Evolutionary conservation across 164 flowering plant species (phyloP).

Genomic region (Taxillus chinensis): DNA sequence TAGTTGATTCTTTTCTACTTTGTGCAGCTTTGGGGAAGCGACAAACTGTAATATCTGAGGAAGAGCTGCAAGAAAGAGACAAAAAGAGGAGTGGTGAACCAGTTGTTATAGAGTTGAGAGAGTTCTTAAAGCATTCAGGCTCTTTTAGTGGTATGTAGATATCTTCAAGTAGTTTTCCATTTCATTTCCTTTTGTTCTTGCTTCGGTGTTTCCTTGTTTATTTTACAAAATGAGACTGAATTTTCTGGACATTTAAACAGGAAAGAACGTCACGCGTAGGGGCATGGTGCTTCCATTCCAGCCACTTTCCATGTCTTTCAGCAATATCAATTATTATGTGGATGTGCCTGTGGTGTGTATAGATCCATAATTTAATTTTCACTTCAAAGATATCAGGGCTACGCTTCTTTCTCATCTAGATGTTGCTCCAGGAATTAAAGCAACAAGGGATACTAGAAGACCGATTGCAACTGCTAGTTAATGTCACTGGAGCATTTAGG

Average conservation of each 20-base stretch:
- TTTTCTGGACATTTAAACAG: slow-evolving; percentile 21
- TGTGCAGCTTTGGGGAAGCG: slow-evolving; percentile 65
- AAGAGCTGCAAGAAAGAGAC: slow-evolving; percentile 53
- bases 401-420: slow-evolving; percentile 6
- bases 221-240: not conserved
- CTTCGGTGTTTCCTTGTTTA: not conserved
- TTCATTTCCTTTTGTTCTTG: not conserved
- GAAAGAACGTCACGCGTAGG: slow-evolving; percentile 43
- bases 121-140: slow-evolving; percentile 57
- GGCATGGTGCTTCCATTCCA: slow-evolving; percentile 99
- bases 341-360: slow-evolving; percentile 74
- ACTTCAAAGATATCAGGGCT: not conserved
- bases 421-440: slow-evolving; percentile 65
- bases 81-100: slow-evolving; percentile 42
- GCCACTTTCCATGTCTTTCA: slow-evolving; percentile 88
- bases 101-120: slow-evolving; percentile 50
- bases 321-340: slow-evolving; percentile 81
- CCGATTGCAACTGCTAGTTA: slow-evolving; percentile 63
- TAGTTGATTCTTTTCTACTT: slow-evolving; percentile 5
- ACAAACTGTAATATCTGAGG: slow-evolving; percentile 79
- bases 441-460: slow-evolving; percentile 83
- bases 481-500: slow-evolving; percentile 93
- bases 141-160: slow-evolving; percentile 43
- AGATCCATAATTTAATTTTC: not conserved
- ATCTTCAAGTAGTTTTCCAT: not conserved